Evolutionary conservation across 805 yeast genomes (phyloP), one percentile per base, ranked within the genome.

Genomic region (Spathaspora gorwiae): DNA sequence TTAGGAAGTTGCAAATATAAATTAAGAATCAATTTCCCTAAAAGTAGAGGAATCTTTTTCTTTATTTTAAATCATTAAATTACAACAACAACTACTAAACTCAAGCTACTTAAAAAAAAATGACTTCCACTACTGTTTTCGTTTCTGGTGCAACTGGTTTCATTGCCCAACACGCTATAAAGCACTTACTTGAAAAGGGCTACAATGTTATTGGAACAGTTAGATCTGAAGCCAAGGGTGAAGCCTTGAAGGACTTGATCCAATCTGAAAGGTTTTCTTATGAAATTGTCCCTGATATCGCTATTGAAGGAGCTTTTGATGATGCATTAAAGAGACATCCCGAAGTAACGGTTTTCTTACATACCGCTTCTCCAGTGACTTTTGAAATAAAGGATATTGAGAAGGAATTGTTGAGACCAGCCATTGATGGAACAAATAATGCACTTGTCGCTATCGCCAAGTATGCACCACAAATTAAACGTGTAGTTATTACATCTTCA

Each of bases 91-190:
- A 19, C 24, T 19, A 19, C 24, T 19, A 19, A 3, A 19, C 5
- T 3, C 5, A 19, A 19, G n/a, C n/a, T 19, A 19, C 24, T 19
- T 5, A 49, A 35, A 35, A 19, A 19, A 15, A 14, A 7, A 45
- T 85, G 42, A 37, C 41, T 31, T n/a, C 40, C 14, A 27, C 61
- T 52, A 55, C 40, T 14, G 74, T 72, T 30, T 68, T 75, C 37
- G 70, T 78, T 33, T 63, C 82, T 5, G 83, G 83, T 26, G 80
- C 79, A 24, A 63, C 75, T 8, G 83, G 83, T 11, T 78, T 64
- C 54, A 69, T 79, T 45, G 82, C 82, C 30, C 72, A 66, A 49
- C 79, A 77, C 52, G 61, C 76, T 14, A 62, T 77, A 39, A 61
- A 64, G 36, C 56, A 55, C 14, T 66, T 78, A 40, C 49, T 78